phyloP scores from a whole-genome alignment of 2,329 filamentous ascomycete species.

The Ascochyta fabae region DNA sequence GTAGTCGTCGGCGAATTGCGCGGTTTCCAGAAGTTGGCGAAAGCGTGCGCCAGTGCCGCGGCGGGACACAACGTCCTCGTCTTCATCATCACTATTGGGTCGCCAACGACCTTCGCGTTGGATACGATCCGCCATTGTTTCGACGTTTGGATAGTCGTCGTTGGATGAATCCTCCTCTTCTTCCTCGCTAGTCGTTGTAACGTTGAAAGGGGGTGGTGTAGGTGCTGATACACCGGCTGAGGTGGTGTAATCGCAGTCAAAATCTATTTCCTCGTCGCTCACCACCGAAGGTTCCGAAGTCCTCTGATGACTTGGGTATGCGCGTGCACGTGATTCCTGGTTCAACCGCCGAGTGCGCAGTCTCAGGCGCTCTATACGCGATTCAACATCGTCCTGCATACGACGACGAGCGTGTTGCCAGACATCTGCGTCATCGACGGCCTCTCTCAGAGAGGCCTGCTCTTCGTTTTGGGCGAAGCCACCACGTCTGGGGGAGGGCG shows the following conservation, averaged over 20 bases:
- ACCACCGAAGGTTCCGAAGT: conserved; percentile 8
- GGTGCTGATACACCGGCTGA: conserved; percentile 43
- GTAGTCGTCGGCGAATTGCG: conserved; percentile 42
- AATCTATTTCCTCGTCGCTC: conserved; percentile 30
- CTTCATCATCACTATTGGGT: conserved; percentile 47
- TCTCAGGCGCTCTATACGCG: conserved; percentile 36
- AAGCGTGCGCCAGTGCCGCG: conserved; percentile 34
- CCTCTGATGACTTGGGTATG: conserved; percentile 5
- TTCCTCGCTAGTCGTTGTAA: conserved; percentile 47
- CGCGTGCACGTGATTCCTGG: conserved; percentile 8
- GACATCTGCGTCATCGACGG: conserved; percentile 42
- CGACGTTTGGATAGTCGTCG: conserved; percentile 48
- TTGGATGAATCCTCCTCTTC: conserved; percentile 44
- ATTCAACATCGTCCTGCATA: conserved; percentile 34
- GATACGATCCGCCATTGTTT: conserved; percentile 49
- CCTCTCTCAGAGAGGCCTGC: conserved; percentile 43
- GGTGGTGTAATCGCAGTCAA: conserved; percentile 41
- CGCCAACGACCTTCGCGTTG: conserved; percentile 49
- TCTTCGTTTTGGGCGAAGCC: conserved; percentile 33
- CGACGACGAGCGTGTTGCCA: conserved; percentile 40
- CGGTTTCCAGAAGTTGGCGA: conserved; percentile 30
- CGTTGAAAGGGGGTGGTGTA: conserved; percentile 50
- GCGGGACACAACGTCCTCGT: conserved; percentile 41
- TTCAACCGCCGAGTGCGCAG: conserved; percentile 24
- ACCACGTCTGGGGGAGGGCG: conserved; percentile 35